Base-by-base conservation (phyloP, 148 eudicot species). In the Rhododendron henanense region DNA sequence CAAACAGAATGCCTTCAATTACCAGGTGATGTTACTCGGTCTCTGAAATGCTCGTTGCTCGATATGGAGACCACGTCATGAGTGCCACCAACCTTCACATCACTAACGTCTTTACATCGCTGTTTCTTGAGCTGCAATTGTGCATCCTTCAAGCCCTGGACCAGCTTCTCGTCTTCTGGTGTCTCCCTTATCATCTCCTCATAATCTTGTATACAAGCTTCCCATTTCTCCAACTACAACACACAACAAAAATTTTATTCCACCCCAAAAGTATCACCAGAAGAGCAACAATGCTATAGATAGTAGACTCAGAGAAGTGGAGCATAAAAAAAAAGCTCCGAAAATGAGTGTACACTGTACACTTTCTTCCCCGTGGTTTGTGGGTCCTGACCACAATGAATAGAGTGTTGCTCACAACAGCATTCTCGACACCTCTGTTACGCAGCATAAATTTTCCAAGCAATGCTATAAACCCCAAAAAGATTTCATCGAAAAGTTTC, bases 141-240 rank as follows among this genome's bases (percentile, higher is more conserved):
- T 28, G 96, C 91, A 85, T 95, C 94, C 71, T 91, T 93, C 90
- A 92, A 85, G 21, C 91, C 91, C 77, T 80, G 88, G 16, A 85
- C 90, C 53, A 91, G 92, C 53, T 90, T 94, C 84, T 90, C 95
- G 8, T 97, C 94, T 35, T 92, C 93, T 1, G 95, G 98, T 25
- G 91, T 90, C 84, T 93, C 96, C 88, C 86, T 89, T 67, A 88
- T 47, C 90, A 97, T 83, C 85, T 91, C 74, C 87, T 94, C 98
- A 59, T 93, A 97, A 86, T 97, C 99, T 89, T 93, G 88, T 33
- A 91, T 25, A 39, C 95, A 92, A 2, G 90, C 91, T 87, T 93
- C 96, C 99, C 95, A 95, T 88, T 91, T 94, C 86, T 82, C 89
- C 90, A 94, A 81, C 99, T 96, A 82, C 63, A 78, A 11, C 71